phyloP scores from a whole-genome alignment of 805 yeast species.

The Saccharomyces jurei region DNA sequence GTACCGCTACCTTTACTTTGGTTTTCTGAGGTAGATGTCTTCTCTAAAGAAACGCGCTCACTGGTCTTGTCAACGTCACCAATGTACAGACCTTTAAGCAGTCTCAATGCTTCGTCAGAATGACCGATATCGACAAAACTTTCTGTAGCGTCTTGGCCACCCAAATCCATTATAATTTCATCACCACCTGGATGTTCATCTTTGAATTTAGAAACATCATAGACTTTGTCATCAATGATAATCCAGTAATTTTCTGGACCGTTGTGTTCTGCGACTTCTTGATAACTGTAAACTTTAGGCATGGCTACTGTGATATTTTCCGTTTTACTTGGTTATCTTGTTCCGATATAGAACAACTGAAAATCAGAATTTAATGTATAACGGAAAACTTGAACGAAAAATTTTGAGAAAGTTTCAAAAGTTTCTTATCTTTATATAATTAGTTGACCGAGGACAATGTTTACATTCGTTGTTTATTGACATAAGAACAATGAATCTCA shows the following conservation, averaged over 20 bases:
- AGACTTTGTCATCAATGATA: constrained; percentile 73
- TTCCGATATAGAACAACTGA: neutral
- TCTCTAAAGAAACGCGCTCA: constrained; percentile 25
- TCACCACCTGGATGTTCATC: constrained; percentile 73
- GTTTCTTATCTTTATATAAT: neutral
- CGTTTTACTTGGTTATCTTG: constrained; percentile 31
- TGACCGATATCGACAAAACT: constrained; percentile 92
- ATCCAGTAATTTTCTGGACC: constrained; percentile 79
- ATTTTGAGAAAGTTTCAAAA: neutral
- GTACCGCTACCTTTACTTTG: constrained; percentile 65
- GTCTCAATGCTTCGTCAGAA: constrained; percentile 88
- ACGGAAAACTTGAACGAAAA: neutral
- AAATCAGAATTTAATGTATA: neutral
- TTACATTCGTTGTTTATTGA: neutral
- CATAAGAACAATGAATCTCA: neutral
- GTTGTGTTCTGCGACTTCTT: constrained; percentile 66
- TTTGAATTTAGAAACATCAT: constrained; percentile 60
- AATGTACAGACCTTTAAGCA: constrained; percentile 56
- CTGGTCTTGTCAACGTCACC: constrained; percentile 73
- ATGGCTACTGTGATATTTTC: constrained; percentile 32
- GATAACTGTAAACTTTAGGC: constrained; percentile 50
- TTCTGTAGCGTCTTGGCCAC: constrained; percentile 77
- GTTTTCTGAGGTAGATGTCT: constrained; percentile 37
- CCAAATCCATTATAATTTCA: constrained; percentile 69
- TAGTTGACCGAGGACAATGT: neutral